These are phyloP conservation scores for Cyclanthera cordifolia DNA, from an alignment of 306 rosid species.

Conservation along the genomic window DNA sequence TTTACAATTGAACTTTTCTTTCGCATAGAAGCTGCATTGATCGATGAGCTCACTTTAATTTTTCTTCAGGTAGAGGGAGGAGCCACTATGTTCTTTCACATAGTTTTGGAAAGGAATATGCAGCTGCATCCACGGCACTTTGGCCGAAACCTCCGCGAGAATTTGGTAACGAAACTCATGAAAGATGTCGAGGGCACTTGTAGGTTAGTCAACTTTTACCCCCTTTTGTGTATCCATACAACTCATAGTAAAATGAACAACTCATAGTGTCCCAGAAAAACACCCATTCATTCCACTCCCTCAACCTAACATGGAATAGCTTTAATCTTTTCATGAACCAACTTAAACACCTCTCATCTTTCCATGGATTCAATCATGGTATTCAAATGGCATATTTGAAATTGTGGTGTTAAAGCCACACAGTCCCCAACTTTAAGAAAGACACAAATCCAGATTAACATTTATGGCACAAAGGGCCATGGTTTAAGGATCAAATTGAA, in stretches of 20 bases:
- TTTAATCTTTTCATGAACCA: background rate
- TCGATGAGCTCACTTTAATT: background rate
- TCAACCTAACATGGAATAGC: background rate
- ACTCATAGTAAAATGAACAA: background rate
- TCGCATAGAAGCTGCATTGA: background rate
- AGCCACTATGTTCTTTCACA: slow-evolving; percentile 75
- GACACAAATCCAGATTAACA: background rate
- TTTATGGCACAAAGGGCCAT: background rate
- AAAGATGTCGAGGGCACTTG: slow-evolving; percentile 98
- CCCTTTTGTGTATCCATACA: background rate
- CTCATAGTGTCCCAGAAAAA: background rate
- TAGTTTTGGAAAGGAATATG: slow-evolving; percentile 87
- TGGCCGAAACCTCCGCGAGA: slow-evolving; percentile 81
- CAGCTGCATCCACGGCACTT: slow-evolving; percentile 96
- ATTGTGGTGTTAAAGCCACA: background rate
- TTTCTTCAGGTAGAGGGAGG: background rate
- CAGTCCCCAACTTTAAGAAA: background rate
- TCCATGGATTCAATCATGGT: background rate
- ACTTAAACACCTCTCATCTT: background rate
- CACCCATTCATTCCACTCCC: background rate
- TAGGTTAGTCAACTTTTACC: slow-evolving; percentile 30
- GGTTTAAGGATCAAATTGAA: background rate
- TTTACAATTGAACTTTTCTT: background rate
- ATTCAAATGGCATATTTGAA: background rate
- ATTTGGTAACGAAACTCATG: slow-evolving; percentile 86